Evolutionary conservation across 169 alveolate genomes (phyloP), one percentile per base, ranked within the genome.

Genomic region (Plasmodium gonderi): DNA sequence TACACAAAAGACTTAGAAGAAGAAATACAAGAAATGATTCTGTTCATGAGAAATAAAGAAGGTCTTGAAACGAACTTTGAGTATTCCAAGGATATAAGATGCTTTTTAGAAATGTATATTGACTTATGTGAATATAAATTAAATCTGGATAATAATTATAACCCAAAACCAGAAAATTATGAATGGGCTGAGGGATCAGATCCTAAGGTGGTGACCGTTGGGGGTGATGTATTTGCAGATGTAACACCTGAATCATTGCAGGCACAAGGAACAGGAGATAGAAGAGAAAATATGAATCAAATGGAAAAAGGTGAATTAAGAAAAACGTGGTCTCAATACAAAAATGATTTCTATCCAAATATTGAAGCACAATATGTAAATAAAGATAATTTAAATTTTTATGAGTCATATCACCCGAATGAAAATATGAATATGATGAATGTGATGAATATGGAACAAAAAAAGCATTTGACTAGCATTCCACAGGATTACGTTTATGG

Each of bases 401-500:
- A 91, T 17, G 29, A 80, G 47, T 75, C 89, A 12, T 81, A 91
- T 49, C 69, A 75, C 38, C 87, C 91, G 3, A 60, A 45, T 67
- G 20, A 33, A 80, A 44, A 91, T 31, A 54, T 68, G 6, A 60
- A 67, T 14, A 82, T 69, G 81, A 68, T 82, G 78, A 60, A 67
- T 14, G 69, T 69, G 81, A 68, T 82, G 78, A 75, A 64, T 42
- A 78, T 23, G 1, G 92, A 90, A 78, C 49, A 74, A 44, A 82
- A 91, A 77, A 65, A 74, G 68, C 51, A 69, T 20, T 78, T 87
- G 29, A 44, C 85, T 14, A 79, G 49, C 51, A 85, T 82, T 17
- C 92, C 91, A 23, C 23, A 65, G 47, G 94, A 92, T 80, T 91
- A 92, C 36, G 69, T 87, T 44, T 91, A 72, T 80, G 91, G 93